Evolutionary conservation across 1,139 yeast genomes (phyloP).

Genomic region (Zygotorulaspora mrakii): DNA sequence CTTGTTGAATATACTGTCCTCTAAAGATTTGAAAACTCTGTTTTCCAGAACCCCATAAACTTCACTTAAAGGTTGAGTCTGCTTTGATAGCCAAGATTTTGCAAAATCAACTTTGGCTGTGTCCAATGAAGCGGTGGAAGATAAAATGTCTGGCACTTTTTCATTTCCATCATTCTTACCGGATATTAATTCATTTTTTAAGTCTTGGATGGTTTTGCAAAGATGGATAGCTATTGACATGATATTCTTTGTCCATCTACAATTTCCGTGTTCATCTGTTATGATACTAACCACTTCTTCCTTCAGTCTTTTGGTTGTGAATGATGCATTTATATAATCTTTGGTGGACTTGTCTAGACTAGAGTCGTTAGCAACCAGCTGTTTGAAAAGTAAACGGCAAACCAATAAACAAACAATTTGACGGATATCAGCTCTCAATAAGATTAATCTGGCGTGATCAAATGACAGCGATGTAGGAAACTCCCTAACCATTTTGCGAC

Average conservation of each 20-base stretch:
- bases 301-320: constrained; percentile 39
- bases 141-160: constrained; percentile 6
- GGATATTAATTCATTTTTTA: constrained; percentile 20
- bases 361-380: constrained; percentile 49
- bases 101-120: constrained; percentile 53
- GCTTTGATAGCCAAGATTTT: constrained; percentile 76
- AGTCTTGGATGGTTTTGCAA: constrained; percentile 43
- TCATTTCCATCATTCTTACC: constrained; percentile 1
- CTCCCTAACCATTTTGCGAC: constrained; percentile 77
- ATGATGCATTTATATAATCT: constrained; percentile 31
- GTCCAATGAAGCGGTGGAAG: constrained; percentile 26
- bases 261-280: constrained; percentile 79
- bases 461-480: constrained; percentile 85
- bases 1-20: constrained; percentile 30
- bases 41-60: constrained; percentile 76
- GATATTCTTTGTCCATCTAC: constrained; percentile 86
- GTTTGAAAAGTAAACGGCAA: constrained; percentile 69
- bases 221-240: constrained; percentile 69
- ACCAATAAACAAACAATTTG: constrained; percentile 78
- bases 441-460: constrained; percentile 75
- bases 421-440: constrained; percentile 79
- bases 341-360: constrained; percentile 29
- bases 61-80: constrained; percentile 78
- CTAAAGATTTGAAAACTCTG: constrained; percentile 49
- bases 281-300: constrained; percentile 73